Percentiles rank a stretch among this genome's conserved stretches.
These are phyloP conservation scores for Rhodomyrtus tomentosa DNA, from an alignment of 345 rosid genomes.

Conservation along the genomic window DNA sequence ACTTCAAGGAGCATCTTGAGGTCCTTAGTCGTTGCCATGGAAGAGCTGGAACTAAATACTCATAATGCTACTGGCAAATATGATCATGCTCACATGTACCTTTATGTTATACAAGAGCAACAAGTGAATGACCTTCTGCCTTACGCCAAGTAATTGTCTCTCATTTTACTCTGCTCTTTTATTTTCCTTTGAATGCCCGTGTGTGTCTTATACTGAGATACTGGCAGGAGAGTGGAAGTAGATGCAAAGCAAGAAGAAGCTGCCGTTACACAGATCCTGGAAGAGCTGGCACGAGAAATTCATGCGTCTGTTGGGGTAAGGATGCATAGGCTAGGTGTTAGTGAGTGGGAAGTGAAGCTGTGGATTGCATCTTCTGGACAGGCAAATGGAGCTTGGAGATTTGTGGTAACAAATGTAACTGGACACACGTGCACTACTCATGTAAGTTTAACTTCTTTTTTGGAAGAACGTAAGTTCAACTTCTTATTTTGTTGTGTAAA, in stretches of 20 bases:
- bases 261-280: constrained; percentile 57
- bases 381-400: constrained; percentile 97
- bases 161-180: background rate
- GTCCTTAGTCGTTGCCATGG: constrained; percentile 89
- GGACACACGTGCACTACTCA: constrained; percentile 90
- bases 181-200: background rate
- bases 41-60: constrained; percentile 87
- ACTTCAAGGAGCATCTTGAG: constrained; percentile 79
- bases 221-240: constrained; percentile 71
- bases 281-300: constrained; percentile 66
- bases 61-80: constrained; percentile 73
- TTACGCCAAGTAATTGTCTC: constrained; percentile 48
- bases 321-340: constrained; percentile 87
- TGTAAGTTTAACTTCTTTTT: constrained; percentile 37
- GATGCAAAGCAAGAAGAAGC: constrained; percentile 60
- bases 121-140: constrained; percentile 85
- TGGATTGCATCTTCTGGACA: constrained; percentile 78
- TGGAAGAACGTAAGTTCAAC: background rate
- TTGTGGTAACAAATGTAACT: constrained; percentile 75
- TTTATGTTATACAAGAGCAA: constrained; percentile 82
- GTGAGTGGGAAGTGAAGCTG: constrained; percentile 98
- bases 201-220: constrained; percentile 12
- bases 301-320: constrained; percentile 74
- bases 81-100: constrained; percentile 96
- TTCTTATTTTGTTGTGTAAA: background rate